Base-by-base conservation (phyloP, 768 basidiomycete species). In the Collybiopsis luxurians region DNA sequence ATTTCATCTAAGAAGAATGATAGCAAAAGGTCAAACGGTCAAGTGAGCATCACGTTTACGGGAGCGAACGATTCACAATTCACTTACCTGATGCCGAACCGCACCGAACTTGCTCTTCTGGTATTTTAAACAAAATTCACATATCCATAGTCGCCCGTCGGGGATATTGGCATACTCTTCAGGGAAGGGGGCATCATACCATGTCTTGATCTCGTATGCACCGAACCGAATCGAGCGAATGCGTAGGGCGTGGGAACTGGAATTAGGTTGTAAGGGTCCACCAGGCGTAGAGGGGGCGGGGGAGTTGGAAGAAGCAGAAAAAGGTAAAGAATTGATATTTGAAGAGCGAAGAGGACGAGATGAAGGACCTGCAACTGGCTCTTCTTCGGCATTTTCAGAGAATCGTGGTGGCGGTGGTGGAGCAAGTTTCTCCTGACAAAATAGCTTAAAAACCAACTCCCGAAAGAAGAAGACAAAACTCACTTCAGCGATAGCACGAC, bases 141-240 rank as follows among this genome's bases (percentile, higher is more conserved):
- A 99, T 67, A 97, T 87, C 94, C 94, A 98, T 57, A 99, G 73
- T 53, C 87, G 77, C 17, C 96, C 95, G 63, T 98, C 94, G 21
- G 94, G 91, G 55, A 95, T 89, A 55, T 85, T 84, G 40, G 92
- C 85, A 70, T 97, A 98, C 70, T 99, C 97, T 68, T 98, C 96
- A 0, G 97, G 96, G 69, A 98, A 98, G 5, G 97, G 97, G 23
- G 97, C 97, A 67, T 97, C 94, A 70, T 93, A 98, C 97, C 97
- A 99, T 2, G 97, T 98, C 69, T 93, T 86, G 67, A 98, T 93
- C 65, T 98, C 95, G 67, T 79, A 95, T 55, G 83, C 79, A 26
- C 95, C 95, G 64, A 98, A 95, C 27, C 94, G 86, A 60, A 98
- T 94, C 55, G 82, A 85, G 55, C 85, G 88, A 78, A 96, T 97